Evolutionary conservation across 2,329 filamentous ascomycete species (phyloP).

Genomic region (Dactylonectria estremocensis): DNA sequence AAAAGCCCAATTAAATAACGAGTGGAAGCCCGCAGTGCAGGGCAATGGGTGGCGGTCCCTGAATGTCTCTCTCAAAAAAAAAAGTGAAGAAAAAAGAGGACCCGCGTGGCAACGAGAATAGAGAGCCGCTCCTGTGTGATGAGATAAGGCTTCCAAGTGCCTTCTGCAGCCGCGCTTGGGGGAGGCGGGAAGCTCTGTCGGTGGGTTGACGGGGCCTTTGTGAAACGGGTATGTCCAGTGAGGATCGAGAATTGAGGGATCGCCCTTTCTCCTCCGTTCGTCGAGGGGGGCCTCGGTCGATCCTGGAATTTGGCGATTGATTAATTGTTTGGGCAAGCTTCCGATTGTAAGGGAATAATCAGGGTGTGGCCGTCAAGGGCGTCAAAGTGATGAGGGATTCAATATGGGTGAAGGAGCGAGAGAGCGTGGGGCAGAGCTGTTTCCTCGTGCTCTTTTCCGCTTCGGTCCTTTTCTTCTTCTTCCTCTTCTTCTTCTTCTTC

Average conservation of each 20-base stretch:
- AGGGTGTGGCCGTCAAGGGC: constrained; percentile 22
- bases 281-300: constrained; percentile 29
- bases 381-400: constrained; percentile 20
- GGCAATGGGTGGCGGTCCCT: constrained; percentile 19
- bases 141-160: not conserved
- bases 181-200: not conserved
- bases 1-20: constrained; percentile 22
- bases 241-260: not conserved
- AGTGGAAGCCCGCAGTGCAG: constrained; percentile 13
- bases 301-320: constrained; percentile 30
- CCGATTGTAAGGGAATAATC: constrained; percentile 34
- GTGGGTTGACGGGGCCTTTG: not conserved
- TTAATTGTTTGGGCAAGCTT: constrained; percentile 26
- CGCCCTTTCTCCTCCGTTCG: constrained; percentile 21
- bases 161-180: not conserved
- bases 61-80: constrained; percentile 19
- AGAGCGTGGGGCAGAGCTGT: constrained; percentile 28
- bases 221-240: constrained; percentile 6
- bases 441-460: constrained; percentile 26
- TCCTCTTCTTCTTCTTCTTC: constrained; percentile 29
- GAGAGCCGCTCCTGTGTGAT: constrained; percentile 22
- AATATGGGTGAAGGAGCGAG: constrained; percentile 20
- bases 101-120: constrained; percentile 11
- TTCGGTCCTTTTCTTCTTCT: constrained; percentile 23
- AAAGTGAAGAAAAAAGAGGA: constrained; percentile 4